Conservation (phyloP, 1,284 basidiomycete species). For the Pyrrhoderma lamaoense region DNA sequence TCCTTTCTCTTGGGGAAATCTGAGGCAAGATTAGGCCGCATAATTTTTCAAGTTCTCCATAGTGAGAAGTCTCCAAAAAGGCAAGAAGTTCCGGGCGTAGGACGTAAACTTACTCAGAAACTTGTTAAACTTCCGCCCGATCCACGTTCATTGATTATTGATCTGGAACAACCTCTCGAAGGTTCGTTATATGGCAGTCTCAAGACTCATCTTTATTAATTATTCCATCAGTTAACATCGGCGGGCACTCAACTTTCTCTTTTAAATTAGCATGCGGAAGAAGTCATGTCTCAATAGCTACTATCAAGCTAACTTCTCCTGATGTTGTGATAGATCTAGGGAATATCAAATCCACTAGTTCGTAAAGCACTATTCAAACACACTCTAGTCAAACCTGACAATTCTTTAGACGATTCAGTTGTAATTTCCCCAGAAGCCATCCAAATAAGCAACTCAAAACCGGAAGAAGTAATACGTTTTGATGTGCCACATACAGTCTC, state of each 20-base stretch:
- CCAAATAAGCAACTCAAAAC: neutral
- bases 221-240: conserved; percentile 53
- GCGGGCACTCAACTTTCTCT: conserved; percentile 45
- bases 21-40: conserved; percentile 10
- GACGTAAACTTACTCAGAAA: neutral
- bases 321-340: conserved; percentile 27
- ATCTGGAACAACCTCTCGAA: conserved; percentile 41
- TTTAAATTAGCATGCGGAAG: conserved; percentile 57
- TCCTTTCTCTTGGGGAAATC: neutral
- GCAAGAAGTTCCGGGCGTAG: neutral
- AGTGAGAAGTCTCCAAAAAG: conserved; percentile 1
- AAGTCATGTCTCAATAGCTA: conserved; percentile 48
- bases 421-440: neutral
- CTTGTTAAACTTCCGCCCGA: conserved; percentile 14
- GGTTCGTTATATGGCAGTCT: conserved; percentile 46
- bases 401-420: neutral
- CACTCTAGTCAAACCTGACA: too few species aligned
- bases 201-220: conserved; percentile 5
- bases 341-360: neutral
- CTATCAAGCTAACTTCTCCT: conserved; percentile 45
- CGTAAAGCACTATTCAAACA: too few species aligned
- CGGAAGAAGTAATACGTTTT: conserved; percentile 8
- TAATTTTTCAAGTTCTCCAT: conserved; percentile 10
- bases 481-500: conserved; percentile 4
- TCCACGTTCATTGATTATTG: conserved; percentile 5